Evolutionary conservation across 108 stramenopile species (phyloP).

Genomic region (Epipyxis sp.): DNA sequence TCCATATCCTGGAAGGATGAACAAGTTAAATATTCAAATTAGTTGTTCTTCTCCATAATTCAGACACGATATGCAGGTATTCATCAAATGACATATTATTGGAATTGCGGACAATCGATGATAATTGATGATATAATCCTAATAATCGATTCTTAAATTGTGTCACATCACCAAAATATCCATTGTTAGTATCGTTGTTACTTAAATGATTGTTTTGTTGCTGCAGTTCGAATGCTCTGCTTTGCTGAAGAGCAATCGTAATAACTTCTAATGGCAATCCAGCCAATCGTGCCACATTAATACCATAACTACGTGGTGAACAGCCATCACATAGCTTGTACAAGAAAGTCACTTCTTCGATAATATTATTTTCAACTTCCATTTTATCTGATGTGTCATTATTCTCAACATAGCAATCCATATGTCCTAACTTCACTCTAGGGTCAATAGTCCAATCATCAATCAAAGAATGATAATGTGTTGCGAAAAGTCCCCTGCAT

Average conservation of each 20-base stretch:
- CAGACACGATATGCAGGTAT: not conserved
- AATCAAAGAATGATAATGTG: constrained; percentile 93
- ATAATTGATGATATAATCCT: not conserved
- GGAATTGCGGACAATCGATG: not conserved
- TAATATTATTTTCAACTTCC: constrained; percentile 42
- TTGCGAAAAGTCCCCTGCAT: constrained; percentile 92
- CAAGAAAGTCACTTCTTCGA: constrained; percentile 84
- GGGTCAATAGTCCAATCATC: constrained; percentile 80
- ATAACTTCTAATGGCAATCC: constrained; percentile 89
- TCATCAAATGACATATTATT: not conserved
- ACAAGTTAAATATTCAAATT: too few relatives aligned
- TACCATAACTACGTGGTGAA: constrained; percentile 94
- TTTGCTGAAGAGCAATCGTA: constrained; percentile 57
- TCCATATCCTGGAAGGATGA: too few relatives aligned
- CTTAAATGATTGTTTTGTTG: not conserved
- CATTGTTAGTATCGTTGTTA: not conserved
- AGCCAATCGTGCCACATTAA: constrained; percentile 96
- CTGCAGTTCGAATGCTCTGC: not conserved
- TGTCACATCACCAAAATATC: not conserved
- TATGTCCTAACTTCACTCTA: constrained; percentile 86
- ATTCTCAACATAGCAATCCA: constrained; percentile 89
- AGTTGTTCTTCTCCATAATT: too few relatives aligned
- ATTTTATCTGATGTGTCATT: constrained; percentile 14
- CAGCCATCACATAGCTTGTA: constrained; percentile 90
- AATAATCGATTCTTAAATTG: not conserved